Percentiles rank a stretch among this genome's conserved stretches.
These are phyloP conservation scores for Lagenidium sp. DNA, from an alignment of 352 stramenopile species.

Conservation along the genomic window DNA sequence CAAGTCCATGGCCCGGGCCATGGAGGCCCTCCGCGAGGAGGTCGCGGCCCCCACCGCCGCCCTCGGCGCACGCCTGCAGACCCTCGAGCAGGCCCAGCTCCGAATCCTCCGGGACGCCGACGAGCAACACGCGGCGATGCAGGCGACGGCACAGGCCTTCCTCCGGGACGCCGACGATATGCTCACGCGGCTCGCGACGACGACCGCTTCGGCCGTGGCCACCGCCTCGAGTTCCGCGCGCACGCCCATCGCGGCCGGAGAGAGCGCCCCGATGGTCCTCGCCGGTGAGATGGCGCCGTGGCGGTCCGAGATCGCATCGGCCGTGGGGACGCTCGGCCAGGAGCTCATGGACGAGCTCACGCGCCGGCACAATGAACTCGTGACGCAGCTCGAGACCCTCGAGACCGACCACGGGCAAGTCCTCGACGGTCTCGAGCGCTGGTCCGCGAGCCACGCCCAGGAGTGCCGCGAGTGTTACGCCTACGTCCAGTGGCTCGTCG, in stretches of 20 bases:
- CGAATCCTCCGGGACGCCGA: not conserved
- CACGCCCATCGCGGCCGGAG: no score
- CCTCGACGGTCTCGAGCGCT: conserved; percentile 24
- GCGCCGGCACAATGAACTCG: conserved; percentile 8
- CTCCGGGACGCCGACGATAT: not conserved
- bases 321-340: no score
- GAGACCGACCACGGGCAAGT: conserved; percentile 4
- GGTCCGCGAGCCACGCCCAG: conserved; percentile 28
- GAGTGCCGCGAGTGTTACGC: conserved; percentile 47
- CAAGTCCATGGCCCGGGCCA: conserved; percentile 20
- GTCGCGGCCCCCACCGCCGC: conserved; percentile 10
- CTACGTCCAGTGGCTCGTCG: conserved; percentile 35
- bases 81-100: conserved; percentile 22
- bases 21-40: conserved; percentile 23
- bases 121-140: not conserved
- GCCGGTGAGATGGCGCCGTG: not conserved
- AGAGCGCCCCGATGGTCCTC: no score
- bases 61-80: conserved; percentile 17
- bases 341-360: conserved; percentile 9
- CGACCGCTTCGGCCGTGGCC: not conserved
- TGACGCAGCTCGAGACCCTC: conserved; percentile 7
- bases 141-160: no score
- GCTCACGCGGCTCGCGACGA: not conserved
- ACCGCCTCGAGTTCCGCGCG: no score
- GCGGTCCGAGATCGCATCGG: not conserved